Conservation (phyloP, 1,284 basidiomycete species). For the Naganishia cerealis region DNA sequence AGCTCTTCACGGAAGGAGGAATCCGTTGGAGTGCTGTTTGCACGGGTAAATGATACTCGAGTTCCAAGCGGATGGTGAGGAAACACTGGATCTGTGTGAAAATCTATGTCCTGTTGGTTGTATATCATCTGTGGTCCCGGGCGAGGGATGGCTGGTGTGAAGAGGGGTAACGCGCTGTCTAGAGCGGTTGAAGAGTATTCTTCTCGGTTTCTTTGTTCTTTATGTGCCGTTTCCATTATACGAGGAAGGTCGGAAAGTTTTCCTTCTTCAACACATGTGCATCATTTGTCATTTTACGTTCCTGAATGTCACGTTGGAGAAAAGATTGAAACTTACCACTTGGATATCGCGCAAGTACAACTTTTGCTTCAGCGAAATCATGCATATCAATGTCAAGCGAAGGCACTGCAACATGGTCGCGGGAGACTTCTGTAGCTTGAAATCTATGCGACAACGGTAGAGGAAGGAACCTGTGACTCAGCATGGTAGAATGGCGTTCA, state of each 20-base stretch:
- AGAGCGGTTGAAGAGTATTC: not conserved
- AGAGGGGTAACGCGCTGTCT: not conserved
- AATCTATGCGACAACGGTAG: conserved; percentile 3
- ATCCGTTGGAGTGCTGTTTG: not conserved
- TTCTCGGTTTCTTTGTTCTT: not conserved
- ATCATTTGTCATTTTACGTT: not conserved
- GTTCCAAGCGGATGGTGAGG: not conserved
- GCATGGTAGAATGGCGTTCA: conserved; percentile 19
- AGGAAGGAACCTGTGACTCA: conserved; percentile 20
- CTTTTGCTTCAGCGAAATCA: too few species aligned
- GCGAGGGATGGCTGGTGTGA: not conserved
- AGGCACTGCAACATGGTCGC: not conserved
- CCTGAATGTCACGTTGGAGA: not conserved
- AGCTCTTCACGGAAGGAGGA: not conserved
- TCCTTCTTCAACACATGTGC: not conserved
- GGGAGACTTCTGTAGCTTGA: not conserved
- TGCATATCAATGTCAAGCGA: not conserved
- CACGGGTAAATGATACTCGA: conserved; percentile 11
- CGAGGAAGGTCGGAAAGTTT: not conserved
- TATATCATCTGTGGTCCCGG: not conserved
- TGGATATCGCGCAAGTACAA: not conserved
- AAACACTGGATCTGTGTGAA: not conserved
- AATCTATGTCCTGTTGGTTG: not conserved
- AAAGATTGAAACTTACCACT: not conserved
- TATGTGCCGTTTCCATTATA: not conserved